A percentile compares a stretch with the other conserved stretches of the same genome.
phyloP scores from a whole-genome alignment of 768 basidiomycete species.

The Termitomyces sp. region DNA sequence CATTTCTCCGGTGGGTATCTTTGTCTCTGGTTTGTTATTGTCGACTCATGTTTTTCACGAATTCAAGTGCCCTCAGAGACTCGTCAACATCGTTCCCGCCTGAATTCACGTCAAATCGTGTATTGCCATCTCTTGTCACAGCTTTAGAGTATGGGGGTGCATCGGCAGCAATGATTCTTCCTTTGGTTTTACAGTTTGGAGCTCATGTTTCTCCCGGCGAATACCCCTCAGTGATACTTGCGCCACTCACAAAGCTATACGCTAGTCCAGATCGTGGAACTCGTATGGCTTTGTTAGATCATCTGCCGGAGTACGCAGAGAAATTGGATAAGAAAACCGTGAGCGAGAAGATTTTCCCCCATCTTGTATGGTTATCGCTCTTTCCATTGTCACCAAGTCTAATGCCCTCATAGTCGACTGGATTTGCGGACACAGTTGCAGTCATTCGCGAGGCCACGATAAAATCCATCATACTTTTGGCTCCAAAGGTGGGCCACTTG shows the following conservation, averaged over 20 bases:
- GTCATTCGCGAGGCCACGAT: conserved; percentile 93
- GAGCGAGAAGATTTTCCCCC: conserved; percentile 87
- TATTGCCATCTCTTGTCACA: conserved; percentile 82
- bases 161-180: conserved; percentile 72
- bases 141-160: conserved; percentile 78
- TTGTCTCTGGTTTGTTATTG: not conserved
- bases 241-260: conserved; percentile 79
- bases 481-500: conserved; percentile 62
- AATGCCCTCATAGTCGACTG: conserved; percentile 68
- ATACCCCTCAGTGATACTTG: conserved; percentile 62
- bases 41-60: conserved; percentile 9
- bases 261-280: conserved; percentile 89
- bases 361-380: conserved; percentile 54
- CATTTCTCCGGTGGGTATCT: conserved; percentile 55
- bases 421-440: conserved; percentile 92
- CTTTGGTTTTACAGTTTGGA: conserved; percentile 79
- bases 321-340: conserved; percentile 84
- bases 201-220: conserved; percentile 64
- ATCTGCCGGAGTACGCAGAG: conserved; percentile 77
- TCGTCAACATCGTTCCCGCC: conserved; percentile 75
- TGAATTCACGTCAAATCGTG: conserved; percentile 77
- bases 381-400: not conserved
- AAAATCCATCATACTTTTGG: conserved; percentile 77
- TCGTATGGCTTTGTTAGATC: conserved; percentile 90
- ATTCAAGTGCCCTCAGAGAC: conserved; percentile 67